These are phyloP conservation scores for Solanum corneliomulleri DNA, from an alignment of 257 asterid species.

Conservation along the genomic window DNA sequence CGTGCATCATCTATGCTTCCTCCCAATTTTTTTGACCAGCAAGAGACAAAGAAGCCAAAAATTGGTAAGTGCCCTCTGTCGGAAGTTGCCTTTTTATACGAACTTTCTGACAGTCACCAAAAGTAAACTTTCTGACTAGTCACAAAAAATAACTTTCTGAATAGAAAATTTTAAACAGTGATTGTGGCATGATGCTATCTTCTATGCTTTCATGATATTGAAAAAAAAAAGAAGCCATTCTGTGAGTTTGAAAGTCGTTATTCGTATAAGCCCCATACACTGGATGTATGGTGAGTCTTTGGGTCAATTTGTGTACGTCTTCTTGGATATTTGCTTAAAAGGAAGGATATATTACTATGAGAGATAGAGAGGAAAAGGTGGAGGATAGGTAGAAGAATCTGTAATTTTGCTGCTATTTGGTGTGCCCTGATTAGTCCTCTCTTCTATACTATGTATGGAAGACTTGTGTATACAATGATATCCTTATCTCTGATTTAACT, in stretches of 20 bases:
- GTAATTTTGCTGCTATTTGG: neutral
- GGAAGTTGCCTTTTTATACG: neutral
- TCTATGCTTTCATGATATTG: neutral
- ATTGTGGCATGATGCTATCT: neutral
- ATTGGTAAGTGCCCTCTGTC: conserved; percentile 36
- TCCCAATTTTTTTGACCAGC: conserved; percentile 64
- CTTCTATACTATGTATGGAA: neutral
- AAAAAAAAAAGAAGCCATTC: neutral
- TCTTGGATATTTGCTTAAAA: neutral
- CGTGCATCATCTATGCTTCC: conserved; percentile 53
- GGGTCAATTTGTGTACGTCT: neutral
- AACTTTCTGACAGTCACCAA: neutral
- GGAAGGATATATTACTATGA: neutral
- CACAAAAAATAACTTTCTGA: neutral
- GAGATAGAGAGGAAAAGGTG: neutral
- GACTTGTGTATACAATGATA: neutral
- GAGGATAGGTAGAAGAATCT: neutral
- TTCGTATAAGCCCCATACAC: neutral
- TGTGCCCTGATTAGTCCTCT: neutral
- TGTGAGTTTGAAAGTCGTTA: neutral
- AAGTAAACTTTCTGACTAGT: neutral
- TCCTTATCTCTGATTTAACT: neutral
- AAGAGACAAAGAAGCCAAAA: conserved; percentile 56
- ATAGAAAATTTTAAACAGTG: neutral
- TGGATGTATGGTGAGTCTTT: neutral